Base-by-base conservation (phyloP, 1,284 basidiomycete genomes). In the Termitomyces sp. region DNA sequence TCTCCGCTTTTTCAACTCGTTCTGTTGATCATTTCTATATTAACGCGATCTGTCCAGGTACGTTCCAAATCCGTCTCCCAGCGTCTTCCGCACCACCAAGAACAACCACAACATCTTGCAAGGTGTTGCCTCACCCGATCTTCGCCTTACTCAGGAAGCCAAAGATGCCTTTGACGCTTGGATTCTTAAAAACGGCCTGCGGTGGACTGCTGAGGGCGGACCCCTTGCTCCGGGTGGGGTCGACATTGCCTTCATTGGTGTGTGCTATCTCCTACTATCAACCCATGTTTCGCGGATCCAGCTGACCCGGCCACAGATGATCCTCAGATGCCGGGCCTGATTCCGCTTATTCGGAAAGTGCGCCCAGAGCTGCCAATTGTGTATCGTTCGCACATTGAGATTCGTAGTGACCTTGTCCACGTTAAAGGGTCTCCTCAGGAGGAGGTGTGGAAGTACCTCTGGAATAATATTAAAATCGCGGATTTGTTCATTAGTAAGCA, bases 341-440 rank as follows among this genome's bases (percentile, higher is more conserved):
- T 94, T 67, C 92, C 92, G 5, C 77, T 93, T 61, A 93, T 94
- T 77, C 84, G 83, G 68, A 86, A 88, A 73, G 74, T 85, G 53
- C 80, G 87, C 56, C 90, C 90, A 1, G 84, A 88, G 24, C 73
- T 92, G 48, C 91, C 91, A 47, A 90, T 94, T 65, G 77, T 93
- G 61, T 94, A 94, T 70, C 86, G 92, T 40, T 94, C 91, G 43
- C 92, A 94, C 74, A 94, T 94, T 58, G 92, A 94, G 73, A 91
- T 93, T 68, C 83, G 88, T 33, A 87, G 84, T 61, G 88, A 90
- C 68, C 81, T 91, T 50, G 81, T 88, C 30, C 84, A 88, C 65
- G 74, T 81, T 33, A 71, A 81, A 31, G 86, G 87, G 39, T 92
- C 91, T 5, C 87, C 89, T 28, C 91, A 94, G 65, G 82, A 88